Evolutionary conservation across 2,329 filamentous ascomycete species (phyloP).

Genomic region (Cryoendolithus antarcticus): DNA sequence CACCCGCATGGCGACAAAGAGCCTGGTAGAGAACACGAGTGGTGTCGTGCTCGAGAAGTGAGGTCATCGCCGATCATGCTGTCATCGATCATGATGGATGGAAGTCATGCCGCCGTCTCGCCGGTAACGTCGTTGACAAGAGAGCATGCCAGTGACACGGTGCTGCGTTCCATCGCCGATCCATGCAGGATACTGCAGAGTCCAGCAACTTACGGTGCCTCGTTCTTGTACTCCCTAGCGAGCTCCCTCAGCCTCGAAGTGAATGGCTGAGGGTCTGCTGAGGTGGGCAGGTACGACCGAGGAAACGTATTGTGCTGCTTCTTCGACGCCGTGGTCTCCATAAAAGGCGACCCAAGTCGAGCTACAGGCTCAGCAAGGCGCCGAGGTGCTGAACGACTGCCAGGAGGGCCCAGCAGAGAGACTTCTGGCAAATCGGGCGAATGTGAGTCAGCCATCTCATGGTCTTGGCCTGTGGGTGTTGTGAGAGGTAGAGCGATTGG

Average conservation of each 20-base stretch:
- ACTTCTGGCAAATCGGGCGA: slow-evolving; percentile 1
- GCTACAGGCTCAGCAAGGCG: slow-evolving; percentile 28
- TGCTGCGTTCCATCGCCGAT: too few species aligned
- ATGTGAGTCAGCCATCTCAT: slow-evolving; percentile 17
- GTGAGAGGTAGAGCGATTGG: slow-evolving; percentile 1
- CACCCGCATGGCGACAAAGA: too few species aligned
- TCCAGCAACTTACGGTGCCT: too few species aligned
- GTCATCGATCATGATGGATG: too few species aligned
- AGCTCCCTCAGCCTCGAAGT: slow-evolving; percentile 20
- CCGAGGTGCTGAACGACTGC: slow-evolving; percentile 20
- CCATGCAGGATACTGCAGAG: too few species aligned
- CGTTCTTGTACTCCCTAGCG: slow-evolving; percentile 4
- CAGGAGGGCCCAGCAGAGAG: slow-evolving; percentile 10
- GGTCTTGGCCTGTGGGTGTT: slow-evolving; percentile 11
- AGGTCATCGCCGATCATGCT: too few species aligned
- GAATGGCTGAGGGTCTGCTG: slow-evolving; percentile 18
- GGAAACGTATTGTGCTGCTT: slow-evolving; percentile 35
- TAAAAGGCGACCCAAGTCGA: slow-evolving; percentile 37
- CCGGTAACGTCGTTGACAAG: too few species aligned
- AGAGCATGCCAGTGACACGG: too few species aligned
- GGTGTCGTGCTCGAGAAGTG: too few species aligned
- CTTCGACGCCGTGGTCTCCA: slow-evolving; percentile 23
- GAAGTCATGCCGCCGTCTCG: too few species aligned
- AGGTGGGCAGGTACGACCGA: slow-evolving; percentile 23
- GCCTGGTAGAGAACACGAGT: too few species aligned